These are phyloP conservation scores for Nasturtium officinale DNA, from an alignment of 345 rosid species.

Conservation along the genomic window DNA sequence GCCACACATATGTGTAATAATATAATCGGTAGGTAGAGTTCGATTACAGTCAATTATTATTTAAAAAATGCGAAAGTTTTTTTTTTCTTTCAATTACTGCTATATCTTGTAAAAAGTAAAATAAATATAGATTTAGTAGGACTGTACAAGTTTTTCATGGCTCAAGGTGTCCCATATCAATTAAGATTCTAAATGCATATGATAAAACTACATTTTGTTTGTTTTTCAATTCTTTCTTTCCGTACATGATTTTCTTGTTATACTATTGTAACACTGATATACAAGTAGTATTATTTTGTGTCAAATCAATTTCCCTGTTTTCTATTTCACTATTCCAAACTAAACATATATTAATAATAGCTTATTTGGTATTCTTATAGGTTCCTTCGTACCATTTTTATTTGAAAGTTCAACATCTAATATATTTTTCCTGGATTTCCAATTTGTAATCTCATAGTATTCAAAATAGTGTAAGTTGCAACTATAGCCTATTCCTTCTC, in stretches of 20 bases:
- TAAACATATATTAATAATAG: not conserved
- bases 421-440: no score
- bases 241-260: not conserved
- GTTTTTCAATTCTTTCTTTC: not conserved
- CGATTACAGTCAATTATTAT: not conserved
- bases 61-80: not conserved
- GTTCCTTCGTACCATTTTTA: not conserved
- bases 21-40: not conserved
- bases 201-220: not conserved
- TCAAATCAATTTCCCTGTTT: not conserved
- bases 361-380: no score
- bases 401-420: no score
- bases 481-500: no score
- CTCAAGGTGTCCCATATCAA: conserved; percentile 23
- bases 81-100: not conserved
- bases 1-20: not conserved
- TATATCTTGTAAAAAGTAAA: not conserved
- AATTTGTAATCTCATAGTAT: not conserved
- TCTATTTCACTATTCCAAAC: not conserved
- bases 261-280: not conserved
- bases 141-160: conserved; percentile 18
- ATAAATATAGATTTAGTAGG: not conserved
- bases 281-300: not conserved
- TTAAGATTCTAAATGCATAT: conserved; percentile 16
- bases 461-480: not conserved